phyloP scores from a whole-genome alignment of 495 filamentous ascomycete species.

The Tuber calosporum region DNA sequence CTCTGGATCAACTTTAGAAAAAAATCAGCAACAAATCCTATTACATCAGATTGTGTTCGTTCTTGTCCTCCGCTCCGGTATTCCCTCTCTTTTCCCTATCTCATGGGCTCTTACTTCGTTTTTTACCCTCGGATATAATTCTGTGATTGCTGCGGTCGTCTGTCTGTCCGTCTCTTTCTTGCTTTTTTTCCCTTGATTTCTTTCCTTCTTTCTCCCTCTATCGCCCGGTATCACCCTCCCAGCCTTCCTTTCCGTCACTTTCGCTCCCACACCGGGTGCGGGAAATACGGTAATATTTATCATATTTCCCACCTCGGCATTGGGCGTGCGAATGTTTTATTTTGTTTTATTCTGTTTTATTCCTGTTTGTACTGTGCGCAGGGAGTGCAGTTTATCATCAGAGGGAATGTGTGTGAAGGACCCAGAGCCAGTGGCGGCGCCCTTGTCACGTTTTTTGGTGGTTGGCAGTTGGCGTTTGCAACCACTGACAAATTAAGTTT shows the following conservation, averaged over 20 bases:
- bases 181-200: too few relatives aligned
- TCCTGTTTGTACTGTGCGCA: background rate
- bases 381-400: background rate
- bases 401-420: background rate
- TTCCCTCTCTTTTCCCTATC: background rate
- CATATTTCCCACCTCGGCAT: background rate
- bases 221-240: background rate
- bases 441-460: constrained; percentile 34
- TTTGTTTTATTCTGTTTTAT: background rate
- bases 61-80: background rate
- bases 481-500: constrained; percentile 6
- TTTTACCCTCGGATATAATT: background rate
- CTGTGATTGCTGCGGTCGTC: background rate
- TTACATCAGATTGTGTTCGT: background rate
- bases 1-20: background rate
- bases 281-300: background rate
- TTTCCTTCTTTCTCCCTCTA: background rate
- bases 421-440: background rate
- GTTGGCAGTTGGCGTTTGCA: constrained; percentile 31
- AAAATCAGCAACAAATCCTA: background rate
- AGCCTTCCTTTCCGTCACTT: background rate
- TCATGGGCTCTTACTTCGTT: background rate
- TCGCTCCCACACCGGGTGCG: background rate
- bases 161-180: background rate
- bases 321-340: background rate